A percentile compares a stretch with the other conserved stretches of the same genome.
Evolutionary conservation across 1,139 yeast genomes (phyloP).

Genomic region (Yamadazyma taylorii): DNA sequence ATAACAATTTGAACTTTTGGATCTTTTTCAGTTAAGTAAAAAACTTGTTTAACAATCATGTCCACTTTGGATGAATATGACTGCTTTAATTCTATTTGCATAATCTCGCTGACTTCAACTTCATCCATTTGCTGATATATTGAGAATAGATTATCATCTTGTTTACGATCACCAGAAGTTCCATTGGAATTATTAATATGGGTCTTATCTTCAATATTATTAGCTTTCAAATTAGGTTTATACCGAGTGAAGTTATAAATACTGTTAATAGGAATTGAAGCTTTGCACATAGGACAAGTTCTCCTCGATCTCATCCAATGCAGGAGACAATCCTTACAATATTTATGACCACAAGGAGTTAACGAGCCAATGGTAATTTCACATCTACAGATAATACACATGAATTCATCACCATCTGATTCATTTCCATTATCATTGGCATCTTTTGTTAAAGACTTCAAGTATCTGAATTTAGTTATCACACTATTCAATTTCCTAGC

Average conservation of each 20-base stretch:
- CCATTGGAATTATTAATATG: conserved; percentile 8
- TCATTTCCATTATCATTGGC: conserved; percentile 13
- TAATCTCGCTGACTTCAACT: conserved; percentile 43
- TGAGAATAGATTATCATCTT: conserved; percentile 32
- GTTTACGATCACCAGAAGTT: conserved; percentile 6
- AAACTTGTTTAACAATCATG: conserved; percentile 70
- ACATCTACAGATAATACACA: conserved; percentile 78
- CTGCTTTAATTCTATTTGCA: conserved; percentile 38
- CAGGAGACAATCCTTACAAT: conserved; percentile 72
- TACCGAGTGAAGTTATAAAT: conserved; percentile 60
- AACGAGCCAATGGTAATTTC: conserved; percentile 71
- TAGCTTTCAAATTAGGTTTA: conserved; percentile 48
- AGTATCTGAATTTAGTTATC: conserved; percentile 59
- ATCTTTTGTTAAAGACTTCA: conserved; percentile 43
- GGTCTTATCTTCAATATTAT: conserved; percentile 30
- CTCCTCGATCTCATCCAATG: conserved; percentile 61
- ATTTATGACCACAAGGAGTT: conserved; percentile 88
- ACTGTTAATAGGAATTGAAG: conserved; percentile 39
- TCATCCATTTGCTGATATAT: conserved; percentile 52
- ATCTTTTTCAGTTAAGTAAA: conserved; percentile 58
- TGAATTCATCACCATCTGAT: conserved; percentile 34
- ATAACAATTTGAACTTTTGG: conserved; percentile 75
- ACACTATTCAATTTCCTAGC: conserved; percentile 32
- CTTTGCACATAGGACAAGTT: conserved; percentile 79
- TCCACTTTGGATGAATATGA: conserved; percentile 85